phyloP scores from a whole-genome alignment of 768 basidiomycete species.

The Gautieria morchelliformis region DNA sequence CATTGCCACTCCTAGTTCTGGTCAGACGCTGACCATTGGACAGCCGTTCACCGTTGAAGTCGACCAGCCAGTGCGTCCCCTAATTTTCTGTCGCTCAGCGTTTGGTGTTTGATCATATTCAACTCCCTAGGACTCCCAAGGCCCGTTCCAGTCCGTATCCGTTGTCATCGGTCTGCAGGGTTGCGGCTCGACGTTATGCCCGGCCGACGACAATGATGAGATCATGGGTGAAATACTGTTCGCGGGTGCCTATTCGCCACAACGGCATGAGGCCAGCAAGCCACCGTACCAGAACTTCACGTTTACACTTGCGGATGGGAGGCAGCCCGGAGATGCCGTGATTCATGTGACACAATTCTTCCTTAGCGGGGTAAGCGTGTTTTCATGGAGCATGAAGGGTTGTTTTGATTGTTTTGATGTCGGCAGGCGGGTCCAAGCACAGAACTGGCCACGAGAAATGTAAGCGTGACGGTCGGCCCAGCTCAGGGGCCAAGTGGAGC shows the following conservation, averaged over 20 bases:
- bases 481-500: neutral
- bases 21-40: neutral
- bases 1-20: neutral
- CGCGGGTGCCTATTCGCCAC: neutral
- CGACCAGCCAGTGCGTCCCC: neutral
- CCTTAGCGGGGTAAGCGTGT: neutral
- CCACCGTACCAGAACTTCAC: constrained; percentile 6
- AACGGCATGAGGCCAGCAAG: neutral
- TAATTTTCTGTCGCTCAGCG: neutral
- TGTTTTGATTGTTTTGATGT: neutral
- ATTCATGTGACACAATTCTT: neutral
- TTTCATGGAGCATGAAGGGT: neutral
- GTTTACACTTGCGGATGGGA: neutral
- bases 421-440: neutral
- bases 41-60: constrained; percentile 5
- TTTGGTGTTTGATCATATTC: too few species aligned
- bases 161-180: neutral
- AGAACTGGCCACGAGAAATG: neutral
- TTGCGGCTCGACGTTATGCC: neutral
- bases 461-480: neutral
- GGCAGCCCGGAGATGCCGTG: neutral
- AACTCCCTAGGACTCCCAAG: neutral
- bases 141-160: neutral
- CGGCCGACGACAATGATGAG: constrained; percentile 1
- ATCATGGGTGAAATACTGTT: constrained; percentile 3